phyloP scores from a whole-genome alignment of 306 rosid species.

The Begonia fuchsioides region DNA sequence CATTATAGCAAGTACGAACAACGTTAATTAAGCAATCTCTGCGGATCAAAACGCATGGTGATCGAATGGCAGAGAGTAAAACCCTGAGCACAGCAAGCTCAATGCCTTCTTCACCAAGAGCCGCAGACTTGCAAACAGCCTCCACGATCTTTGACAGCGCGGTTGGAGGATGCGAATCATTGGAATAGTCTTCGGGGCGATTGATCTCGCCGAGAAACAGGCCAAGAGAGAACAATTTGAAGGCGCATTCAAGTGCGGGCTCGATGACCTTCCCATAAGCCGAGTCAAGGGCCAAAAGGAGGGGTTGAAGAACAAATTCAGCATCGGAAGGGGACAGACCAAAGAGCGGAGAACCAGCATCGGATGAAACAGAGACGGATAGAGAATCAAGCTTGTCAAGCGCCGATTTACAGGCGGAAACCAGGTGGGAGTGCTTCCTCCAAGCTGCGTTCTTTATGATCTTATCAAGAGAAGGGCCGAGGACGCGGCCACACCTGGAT shows the following conservation, averaged over 20 bases:
- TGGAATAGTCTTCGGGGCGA: slow-evolving; percentile 11
- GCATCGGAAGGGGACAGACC: slow-evolving; percentile 61
- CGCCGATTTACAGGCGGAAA: slow-evolving; percentile 74
- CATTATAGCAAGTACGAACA: slow-evolving; percentile 68
- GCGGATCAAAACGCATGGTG: slow-evolving; percentile 68
- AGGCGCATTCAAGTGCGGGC: slow-evolving; percentile 87
- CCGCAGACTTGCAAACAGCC: slow-evolving; percentile 61
- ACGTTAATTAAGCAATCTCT: slow-evolving; percentile 65
- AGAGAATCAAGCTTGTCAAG: slow-evolving; percentile 85
- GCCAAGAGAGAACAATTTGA: slow-evolving; percentile 78
- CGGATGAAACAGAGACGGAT: slow-evolving; percentile 18
- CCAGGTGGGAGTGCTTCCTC: slow-evolving; percentile 95
- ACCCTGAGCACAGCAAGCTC: slow-evolving; percentile 73
- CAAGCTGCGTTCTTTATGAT: slow-evolving; percentile 93
- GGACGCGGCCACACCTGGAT: slow-evolving; percentile 5
- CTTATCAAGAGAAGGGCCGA: slow-evolving; percentile 91
- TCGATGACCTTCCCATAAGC: slow-evolving; percentile 77
- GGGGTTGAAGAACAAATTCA: slow-evolving; percentile 57
- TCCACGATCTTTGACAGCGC: slow-evolving; percentile 46
- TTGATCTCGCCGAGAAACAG: slow-evolving; percentile 68
- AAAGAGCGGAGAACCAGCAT: slow-evolving; percentile 36
- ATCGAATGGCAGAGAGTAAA: slow-evolving; percentile 68
- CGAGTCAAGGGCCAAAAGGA: slow-evolving; percentile 63
- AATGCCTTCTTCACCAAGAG: slow-evolving; percentile 68
- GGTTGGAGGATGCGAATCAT: slow-evolving; percentile 10